Percentiles rank a stretch among this genome's conserved stretches.
These are phyloP conservation scores for Pythium angustatum DNA, from an alignment of 352 stramenopile species.

Conservation along the genomic window DNA sequence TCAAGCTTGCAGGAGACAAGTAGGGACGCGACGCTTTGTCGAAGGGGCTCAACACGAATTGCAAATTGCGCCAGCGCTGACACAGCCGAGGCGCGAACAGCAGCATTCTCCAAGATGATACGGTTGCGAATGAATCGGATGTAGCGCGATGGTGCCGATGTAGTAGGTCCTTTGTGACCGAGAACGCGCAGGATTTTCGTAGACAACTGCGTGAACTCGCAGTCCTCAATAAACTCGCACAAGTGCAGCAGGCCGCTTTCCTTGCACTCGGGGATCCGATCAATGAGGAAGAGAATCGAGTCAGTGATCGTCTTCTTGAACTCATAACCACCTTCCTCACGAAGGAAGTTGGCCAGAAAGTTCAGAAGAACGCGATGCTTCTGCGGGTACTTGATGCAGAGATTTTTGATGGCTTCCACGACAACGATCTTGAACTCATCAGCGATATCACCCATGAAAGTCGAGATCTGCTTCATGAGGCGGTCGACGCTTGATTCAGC, in stretches of 20 bases:
- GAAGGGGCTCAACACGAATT: conserved; percentile 91
- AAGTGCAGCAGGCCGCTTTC: conserved; percentile 96
- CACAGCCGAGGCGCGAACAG: conserved; percentile 96
- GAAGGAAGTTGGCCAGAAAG: conserved; percentile 98
- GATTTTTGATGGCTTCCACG: conserved; percentile 95
- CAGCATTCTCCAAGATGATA: conserved; percentile 98
- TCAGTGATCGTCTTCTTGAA: conserved; percentile 99
- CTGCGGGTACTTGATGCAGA: conserved; percentile 98
- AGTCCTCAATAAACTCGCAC: conserved; percentile 99
- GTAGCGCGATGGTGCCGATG: conserved; percentile 94
- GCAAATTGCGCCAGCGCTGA: conserved; percentile 96
- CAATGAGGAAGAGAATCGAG: conserved; percentile 96
- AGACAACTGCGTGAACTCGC: conserved; percentile 87
- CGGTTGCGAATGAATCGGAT: conserved; percentile 99
- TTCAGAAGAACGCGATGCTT: conserved; percentile 98
- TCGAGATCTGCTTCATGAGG: conserved; percentile 97
- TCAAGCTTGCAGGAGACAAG: conserved; percentile 96
- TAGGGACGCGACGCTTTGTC: conserved; percentile 92
- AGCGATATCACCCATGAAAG: conserved; percentile 98
- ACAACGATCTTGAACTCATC: conserved; percentile 99
- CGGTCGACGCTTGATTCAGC: conserved; percentile 96
- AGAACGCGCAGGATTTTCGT: conserved; percentile 96
- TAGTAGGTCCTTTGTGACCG: conserved; percentile 93
- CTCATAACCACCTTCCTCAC: conserved; percentile 96
- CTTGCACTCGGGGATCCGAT: conserved; percentile 96